phyloP scores from a whole-genome alignment of 371 early-diverging fungal species.

The Scutellospora calospora region DNA sequence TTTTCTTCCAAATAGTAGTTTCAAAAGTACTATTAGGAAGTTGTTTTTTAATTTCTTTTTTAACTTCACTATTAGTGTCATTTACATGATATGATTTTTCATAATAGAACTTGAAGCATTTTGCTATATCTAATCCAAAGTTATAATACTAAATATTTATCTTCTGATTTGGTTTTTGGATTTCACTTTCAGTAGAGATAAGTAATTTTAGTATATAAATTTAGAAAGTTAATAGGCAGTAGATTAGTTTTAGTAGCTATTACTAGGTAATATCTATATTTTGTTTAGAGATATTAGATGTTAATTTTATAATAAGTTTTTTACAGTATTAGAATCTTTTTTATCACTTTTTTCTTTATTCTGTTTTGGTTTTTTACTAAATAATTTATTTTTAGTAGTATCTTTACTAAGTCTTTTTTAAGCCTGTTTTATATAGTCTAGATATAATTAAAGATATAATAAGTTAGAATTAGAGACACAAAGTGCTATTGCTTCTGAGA shows the following conservation, averaged over 20 bases:
- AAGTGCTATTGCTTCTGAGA: too few relatives aligned
- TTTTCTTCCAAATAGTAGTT: constrained; percentile 9
- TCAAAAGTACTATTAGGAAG: constrained; percentile 8
- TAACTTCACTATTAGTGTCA: background rate
- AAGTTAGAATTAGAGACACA: too few relatives aligned
- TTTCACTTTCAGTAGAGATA: background rate
- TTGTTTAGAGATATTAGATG: too few relatives aligned
- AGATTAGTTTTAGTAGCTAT: background rate
- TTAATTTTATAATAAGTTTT: too few relatives aligned
- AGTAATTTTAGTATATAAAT: background rate
- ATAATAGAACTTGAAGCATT: constrained; percentile 16
- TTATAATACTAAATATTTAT: background rate
- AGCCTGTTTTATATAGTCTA: too few relatives aligned
- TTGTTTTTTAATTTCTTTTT: constrained; percentile 22
- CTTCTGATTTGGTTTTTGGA: background rate
- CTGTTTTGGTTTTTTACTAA: too few relatives aligned
- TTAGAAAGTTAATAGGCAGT: background rate
- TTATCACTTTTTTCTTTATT: too few relatives aligned
- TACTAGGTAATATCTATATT: background rate
- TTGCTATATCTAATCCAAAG: background rate
- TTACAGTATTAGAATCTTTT: too few relatives aligned
- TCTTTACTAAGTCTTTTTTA: too few relatives aligned
- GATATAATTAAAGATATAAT: too few relatives aligned
- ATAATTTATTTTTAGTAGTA: too few relatives aligned
- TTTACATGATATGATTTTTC: constrained; percentile 33